Base-by-base conservation (phyloP, 148 eudicot species). In the Chenopodium album region DNA sequence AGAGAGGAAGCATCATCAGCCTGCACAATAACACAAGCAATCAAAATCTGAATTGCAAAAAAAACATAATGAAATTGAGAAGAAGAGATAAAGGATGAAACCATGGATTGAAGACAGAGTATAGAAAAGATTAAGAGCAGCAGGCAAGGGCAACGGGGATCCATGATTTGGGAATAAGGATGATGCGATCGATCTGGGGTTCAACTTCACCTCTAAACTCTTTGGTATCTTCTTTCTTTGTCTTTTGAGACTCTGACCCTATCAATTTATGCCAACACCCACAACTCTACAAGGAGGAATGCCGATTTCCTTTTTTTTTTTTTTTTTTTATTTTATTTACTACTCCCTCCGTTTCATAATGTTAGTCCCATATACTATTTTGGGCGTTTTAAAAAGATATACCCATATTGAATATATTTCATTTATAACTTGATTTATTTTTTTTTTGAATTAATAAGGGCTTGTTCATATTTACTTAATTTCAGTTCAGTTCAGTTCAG, bases 1-100 rank as follows among this genome's bases (percentile, higher is more conserved):
- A 92, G 93, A 11, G 98, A 90, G 44, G 44, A 41, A 41, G 79
- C 52, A 63, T 70, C 87, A 85, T 87, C 88, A 32, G 85, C 91
- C 93, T 87, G 73, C 67, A 83, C 44, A 68, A 74, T 12, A 41
- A 22, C 37, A 31, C 47, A 65, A 62, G 8, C 60, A 73, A 78
- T 44, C 26, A 78, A 29, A 31, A 48, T 60, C 26, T 77, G 26
- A 75, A 9, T 62, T 7, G 3, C 11, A 6, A 41, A 48, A 50
- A 7, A 10, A 7, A 10, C 11, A 13, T 52, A 52, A 14, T 56
- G 17, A 17, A 14, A 56, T 56, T 20, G 54, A 48, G 14, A n/a
- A 73, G 4, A 11, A 12, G 19, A 73, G 2, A 9, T 26, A 41
- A 2, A 71, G 54, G 47, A 46, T 34, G n/a, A 32, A 74, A 89